These are phyloP conservation scores for Diaporthe capsici DNA, from an alignment of 2,329 filamentous ascomycete genomes.

Conservation along the genomic window DNA sequence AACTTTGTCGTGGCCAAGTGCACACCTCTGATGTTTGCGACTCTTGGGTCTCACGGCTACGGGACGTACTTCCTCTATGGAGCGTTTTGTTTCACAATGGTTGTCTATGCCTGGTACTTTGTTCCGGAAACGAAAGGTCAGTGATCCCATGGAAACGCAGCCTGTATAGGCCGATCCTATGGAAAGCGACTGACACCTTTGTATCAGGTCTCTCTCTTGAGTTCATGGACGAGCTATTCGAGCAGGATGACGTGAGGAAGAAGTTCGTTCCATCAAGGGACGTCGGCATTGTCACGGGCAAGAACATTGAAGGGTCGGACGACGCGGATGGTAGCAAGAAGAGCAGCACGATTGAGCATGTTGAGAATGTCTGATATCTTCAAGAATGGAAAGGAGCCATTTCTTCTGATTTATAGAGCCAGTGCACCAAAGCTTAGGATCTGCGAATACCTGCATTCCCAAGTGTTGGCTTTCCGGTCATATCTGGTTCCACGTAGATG, in stretches of 20 bases:
- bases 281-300: neutral
- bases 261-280: neutral
- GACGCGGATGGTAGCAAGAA: neutral
- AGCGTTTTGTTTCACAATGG: neutral
- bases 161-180: neutral
- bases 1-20: constrained; percentile 74
- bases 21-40: constrained; percentile 71
- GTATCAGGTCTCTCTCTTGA: neutral
- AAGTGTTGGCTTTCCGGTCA: no score
- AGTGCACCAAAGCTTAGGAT: no score
- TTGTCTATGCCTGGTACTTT: constrained; percentile 37
- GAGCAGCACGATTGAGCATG: neutral
- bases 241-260: neutral
- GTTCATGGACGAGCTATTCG: neutral
- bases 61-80: neutral
- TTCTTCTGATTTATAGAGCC: no score
- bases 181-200: neutral
- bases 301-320: neutral
- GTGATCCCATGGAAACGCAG: neutral
- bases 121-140: constrained; percentile 46
- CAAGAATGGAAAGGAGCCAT: no score
- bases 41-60: constrained; percentile 7
- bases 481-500: no score
- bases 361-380: neutral
- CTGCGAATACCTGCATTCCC: no score